These are phyloP conservation scores for Solanum piurae DNA, from an alignment of 257 asterid genomes.

Conservation along the genomic window DNA sequence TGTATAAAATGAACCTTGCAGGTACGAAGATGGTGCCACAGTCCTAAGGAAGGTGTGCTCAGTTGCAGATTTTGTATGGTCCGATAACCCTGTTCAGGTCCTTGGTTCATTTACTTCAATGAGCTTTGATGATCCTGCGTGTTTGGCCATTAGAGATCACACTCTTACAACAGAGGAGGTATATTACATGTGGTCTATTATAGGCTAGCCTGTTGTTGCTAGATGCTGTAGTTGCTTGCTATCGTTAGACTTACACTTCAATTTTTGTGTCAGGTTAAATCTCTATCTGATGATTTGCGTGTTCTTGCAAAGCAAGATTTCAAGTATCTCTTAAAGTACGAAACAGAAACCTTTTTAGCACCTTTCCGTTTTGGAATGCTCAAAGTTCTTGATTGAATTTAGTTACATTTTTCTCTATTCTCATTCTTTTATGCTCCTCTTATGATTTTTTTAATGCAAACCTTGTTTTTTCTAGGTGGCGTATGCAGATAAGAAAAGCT, in stretches of 20 bases:
- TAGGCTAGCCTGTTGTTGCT: not conserved
- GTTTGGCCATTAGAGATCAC: slow-evolving; percentile 60
- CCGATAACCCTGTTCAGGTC: slow-evolving; percentile 57
- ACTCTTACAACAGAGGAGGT: slow-evolving; percentile 82
- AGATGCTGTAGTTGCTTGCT: not conserved
- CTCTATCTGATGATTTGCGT: slow-evolving; percentile 76
- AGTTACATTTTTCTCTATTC: not conserved
- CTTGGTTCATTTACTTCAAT: slow-evolving; percentile 77
- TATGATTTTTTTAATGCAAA: not conserved
- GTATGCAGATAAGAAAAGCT: slow-evolving; percentile 65
- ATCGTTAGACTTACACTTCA: not conserved
- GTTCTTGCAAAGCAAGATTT: slow-evolving; percentile 91
- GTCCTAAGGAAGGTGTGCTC: slow-evolving; percentile 57
- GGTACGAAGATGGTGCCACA: slow-evolving; percentile 91
- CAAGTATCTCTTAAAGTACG: slow-evolving; percentile 78
- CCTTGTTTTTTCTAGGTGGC: slow-evolving; percentile 56
- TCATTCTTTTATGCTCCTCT: not conserved
- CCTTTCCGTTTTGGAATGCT: not conserved
- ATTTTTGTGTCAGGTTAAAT: slow-evolving; percentile 43
- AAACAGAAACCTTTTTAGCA: not conserved
- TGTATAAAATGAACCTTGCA: slow-evolving; percentile 9
- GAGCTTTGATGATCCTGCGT: slow-evolving; percentile 52
- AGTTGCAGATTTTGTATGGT: slow-evolving; percentile 74
- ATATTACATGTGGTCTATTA: not conserved
- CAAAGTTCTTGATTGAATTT: not conserved